phyloP scores from a whole-genome alignment of 352 stramenopile genomes.

The Phytophthora citrophthora region DNA sequence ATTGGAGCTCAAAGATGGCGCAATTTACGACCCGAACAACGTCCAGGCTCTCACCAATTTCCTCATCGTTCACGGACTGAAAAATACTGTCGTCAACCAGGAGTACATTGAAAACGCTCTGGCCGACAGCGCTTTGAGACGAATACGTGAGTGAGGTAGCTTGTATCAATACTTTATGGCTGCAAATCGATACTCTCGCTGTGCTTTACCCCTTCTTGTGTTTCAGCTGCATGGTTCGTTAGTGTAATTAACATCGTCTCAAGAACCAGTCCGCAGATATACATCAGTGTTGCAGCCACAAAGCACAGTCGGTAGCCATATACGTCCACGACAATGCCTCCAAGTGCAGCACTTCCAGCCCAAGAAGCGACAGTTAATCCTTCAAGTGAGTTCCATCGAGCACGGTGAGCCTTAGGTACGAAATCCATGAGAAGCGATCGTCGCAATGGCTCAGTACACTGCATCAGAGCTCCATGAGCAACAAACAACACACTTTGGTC shows the following conservation, averaged over 20 bases:
- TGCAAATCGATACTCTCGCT: neutral
- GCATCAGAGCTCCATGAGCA: conserved; percentile 57
- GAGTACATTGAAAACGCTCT: conserved; percentile 37
- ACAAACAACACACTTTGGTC: conserved; percentile 63
- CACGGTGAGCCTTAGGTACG: conserved; percentile 61
- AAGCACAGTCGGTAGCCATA: conserved; percentile 78
- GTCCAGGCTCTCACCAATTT: conserved; percentile 28
- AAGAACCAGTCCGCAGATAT: conserved; percentile 48
- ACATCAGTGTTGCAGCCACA: conserved; percentile 53
- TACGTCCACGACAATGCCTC: conserved; percentile 58
- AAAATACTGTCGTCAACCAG: conserved; percentile 20
- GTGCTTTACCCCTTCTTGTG: conserved; percentile 3
- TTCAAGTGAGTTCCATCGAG: conserved; percentile 76
- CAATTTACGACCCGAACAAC: conserved; percentile 3
- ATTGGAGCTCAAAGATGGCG: conserved; percentile 13
- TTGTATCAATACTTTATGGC: neutral
- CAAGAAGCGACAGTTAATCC: conserved; percentile 67
- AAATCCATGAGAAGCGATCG: conserved; percentile 83
- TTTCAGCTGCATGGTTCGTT: conserved; percentile 43
- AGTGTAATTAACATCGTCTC: conserved; percentile 68
- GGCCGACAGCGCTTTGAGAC: conserved; percentile 15
- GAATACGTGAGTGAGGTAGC: conserved; percentile 4
- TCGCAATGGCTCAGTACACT: conserved; percentile 65
- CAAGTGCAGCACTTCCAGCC: conserved; percentile 72
- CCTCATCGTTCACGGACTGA: conserved; percentile 21